Evolutionary conservation across 139 green algal genomes (phyloP), one percentile per base, ranked within the genome.

Genomic region (Penium margaritaceum): DNA sequence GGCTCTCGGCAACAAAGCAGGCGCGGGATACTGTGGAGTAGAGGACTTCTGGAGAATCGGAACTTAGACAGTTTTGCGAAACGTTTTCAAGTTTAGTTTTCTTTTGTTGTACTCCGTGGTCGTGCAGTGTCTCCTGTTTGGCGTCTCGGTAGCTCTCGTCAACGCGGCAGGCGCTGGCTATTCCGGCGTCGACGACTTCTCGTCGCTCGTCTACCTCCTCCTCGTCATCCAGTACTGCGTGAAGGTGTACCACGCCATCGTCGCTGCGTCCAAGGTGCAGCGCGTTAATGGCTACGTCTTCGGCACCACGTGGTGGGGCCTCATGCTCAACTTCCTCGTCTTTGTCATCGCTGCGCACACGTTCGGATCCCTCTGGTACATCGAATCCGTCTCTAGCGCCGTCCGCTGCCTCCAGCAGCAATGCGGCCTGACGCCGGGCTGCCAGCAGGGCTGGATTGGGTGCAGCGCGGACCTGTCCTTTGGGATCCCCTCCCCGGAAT

Each of bases 271-370:
- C 32, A 24, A 34, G 27, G 19, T 54, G 63, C 63, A 70, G 63
- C 33, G 63, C 12, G 63, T 70, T 19, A 54, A 57, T 19, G 63
- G 63, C 6, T 70, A 70, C 36, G 36, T 70, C 33, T 70, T 70
- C n/a, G 63, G 63, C 35, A 54, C 35, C 33, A 24, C 37, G 33
- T 70, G 63, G 63, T 70, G 63, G 63, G 63, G 36, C 1, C 34
- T 70, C n/a, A 5, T 54, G 35, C 36, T 70, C 2, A 70, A 70
- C 63, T 37, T 70, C 21, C 27, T 36, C 19, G 37, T 54, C 30
- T 70, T 43, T 36, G 15, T 51, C 33, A 54, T 70, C 35, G 24
- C 63, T 17, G 35, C 63, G 1, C 63, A 70, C 19, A 34, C 19
- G 5, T 43, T 70, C 37, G 63, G 63, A 17, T 32, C 32, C 15